Base-by-base conservation (phyloP, 257 asterid species). In the Jasminum sambac region DNA sequence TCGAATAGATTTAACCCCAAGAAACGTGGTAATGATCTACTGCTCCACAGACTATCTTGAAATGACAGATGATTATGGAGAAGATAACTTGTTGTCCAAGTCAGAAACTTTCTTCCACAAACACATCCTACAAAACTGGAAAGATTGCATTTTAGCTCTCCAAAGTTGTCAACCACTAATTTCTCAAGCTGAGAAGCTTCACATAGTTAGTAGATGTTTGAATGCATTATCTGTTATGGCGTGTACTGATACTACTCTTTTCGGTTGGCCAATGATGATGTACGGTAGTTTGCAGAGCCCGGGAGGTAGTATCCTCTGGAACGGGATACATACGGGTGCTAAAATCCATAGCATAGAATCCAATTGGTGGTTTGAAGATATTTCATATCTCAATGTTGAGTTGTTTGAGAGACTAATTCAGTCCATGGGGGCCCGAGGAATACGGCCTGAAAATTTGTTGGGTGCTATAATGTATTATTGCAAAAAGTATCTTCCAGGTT, bases 221-320 rank as follows among this genome's bases (percentile, higher is more conserved):
- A 78, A 79, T 36, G 87, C 96, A 4, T 66, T 95, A 70, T 85
- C 98, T 26, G 91, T 89, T 41, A 91, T 91, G 99, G 89, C 83
- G 68, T 88, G 95, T 74, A 94, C 99, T 6, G 99, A 94, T 67
- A 96, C 95, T 44, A 82, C 90, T 72, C 81, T 91, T 62, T 95
- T 95, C 64, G 99, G 99, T 24, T 95, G 99, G 99, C 99, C 99
- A 19, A 89, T 95, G 99, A 77, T 75, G 92, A 88, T 95, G 98
- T 91, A 95, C 48, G 99, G 98, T 37, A 85, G 95, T 75, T 79
- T 86, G 64, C 99, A 95, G 65, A 95, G 98, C 86, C 99, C 99
- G 8, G 96, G 96, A 25, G 99, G 99, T 68, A 95, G 98, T 85
- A 91, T 95, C 43, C 77, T 95, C 17, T 95, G 99, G 99, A 95